These are phyloP conservation scores for Catharanthus roseus DNA, from an alignment of 257 asterid species.

Conservation along the genomic window DNA sequence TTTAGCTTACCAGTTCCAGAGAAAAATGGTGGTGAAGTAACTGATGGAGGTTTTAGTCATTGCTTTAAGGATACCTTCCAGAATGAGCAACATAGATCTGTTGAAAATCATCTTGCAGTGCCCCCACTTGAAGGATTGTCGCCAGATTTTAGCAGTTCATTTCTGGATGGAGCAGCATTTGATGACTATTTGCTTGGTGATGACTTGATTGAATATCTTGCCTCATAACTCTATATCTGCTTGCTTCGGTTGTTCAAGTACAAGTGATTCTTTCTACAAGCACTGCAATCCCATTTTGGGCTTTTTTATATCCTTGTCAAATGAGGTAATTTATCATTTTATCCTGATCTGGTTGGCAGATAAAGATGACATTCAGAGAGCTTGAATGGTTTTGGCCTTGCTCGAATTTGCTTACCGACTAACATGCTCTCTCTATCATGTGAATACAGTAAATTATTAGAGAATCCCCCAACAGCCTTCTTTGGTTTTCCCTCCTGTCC, in stretches of 20 bases:
- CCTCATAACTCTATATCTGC: slow-evolving; percentile 28
- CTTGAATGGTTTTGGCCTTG: not conserved
- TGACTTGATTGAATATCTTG: slow-evolving; percentile 40
- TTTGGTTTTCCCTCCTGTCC: not conserved
- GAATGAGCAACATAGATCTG: slow-evolving; percentile 25
- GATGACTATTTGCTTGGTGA: slow-evolving; percentile 28
- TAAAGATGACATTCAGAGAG: not conserved
- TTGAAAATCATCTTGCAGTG: slow-evolving; percentile 33
- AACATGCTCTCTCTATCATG: not conserved
- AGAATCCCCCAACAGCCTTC: not conserved
- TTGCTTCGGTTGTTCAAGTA: not conserved
- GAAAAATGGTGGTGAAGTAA: slow-evolving; percentile 17
- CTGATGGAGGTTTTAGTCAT: slow-evolving; percentile 18
- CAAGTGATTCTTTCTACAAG: not conserved
- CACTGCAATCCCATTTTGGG: no score
- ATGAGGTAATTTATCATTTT: no score
- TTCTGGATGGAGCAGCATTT: slow-evolving; percentile 35
- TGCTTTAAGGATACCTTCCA: slow-evolving; percentile 22
- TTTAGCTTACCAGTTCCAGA: slow-evolving; percentile 11
- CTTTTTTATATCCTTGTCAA: no score
- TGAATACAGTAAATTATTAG: not conserved
- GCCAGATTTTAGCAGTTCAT: slow-evolving; percentile 34
- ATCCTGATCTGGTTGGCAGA: no score
- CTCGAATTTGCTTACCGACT: not conserved
- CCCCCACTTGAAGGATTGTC: slow-evolving; percentile 37